Conservation (phyloP, 2,329 filamentous ascomycete genomes). For the Fusarium nisikadoi region DNA sequence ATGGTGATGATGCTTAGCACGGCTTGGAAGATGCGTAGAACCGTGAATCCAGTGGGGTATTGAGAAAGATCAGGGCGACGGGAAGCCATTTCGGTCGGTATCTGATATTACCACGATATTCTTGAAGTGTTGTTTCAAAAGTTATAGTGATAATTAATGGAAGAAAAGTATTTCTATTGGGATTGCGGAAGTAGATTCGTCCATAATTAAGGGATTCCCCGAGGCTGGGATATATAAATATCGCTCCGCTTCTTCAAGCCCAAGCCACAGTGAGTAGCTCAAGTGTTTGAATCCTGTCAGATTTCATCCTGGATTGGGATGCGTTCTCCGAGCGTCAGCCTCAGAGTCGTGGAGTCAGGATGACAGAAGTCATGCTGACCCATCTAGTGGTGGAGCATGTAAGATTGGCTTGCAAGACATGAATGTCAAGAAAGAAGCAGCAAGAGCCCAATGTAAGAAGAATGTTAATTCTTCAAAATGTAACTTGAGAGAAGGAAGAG, state of each 20-base stretch:
- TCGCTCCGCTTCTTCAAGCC: neutral
- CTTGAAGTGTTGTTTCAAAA: too few species aligned
- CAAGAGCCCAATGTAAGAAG: too few species aligned
- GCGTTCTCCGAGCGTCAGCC: neutral
- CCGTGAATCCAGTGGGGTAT: conserved; percentile 57
- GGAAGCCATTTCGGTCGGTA: neutral
- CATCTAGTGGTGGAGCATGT: neutral
- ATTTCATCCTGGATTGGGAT: neutral
- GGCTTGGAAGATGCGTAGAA: conserved; percentile 58
- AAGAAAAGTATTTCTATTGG: too few species aligned
- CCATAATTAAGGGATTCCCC: neutral
- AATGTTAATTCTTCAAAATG: rapidly evolving
- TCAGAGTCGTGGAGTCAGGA: neutral
- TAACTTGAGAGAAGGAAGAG: rapidly evolving
- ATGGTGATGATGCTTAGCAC: conserved; percentile 58
- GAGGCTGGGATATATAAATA: neutral
- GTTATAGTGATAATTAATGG: rapidly evolving
- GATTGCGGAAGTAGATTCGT: neutral
- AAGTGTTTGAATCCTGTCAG: conserved; percentile 3
- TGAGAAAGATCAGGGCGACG: conserved; percentile 48
- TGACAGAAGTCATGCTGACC: neutral
- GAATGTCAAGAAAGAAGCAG: rapidly evolving
- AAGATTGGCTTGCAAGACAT: neutral
- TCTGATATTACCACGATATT: rapidly evolving
- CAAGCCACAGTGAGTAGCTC: neutral